Conservation (phyloP, 176 grass and related monocot species). For the Aegilops bicornis region DNA sequence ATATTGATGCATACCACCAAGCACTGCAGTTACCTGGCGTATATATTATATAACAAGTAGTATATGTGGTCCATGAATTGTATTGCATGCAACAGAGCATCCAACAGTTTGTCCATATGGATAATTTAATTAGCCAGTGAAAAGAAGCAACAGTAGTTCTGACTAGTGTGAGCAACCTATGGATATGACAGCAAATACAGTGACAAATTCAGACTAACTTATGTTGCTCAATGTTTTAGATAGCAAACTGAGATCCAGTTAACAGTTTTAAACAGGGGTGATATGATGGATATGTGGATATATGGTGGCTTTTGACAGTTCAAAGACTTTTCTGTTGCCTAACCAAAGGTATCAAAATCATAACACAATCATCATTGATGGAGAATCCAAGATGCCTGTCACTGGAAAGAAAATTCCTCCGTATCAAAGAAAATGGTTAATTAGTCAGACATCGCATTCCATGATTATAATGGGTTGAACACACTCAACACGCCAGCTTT, state of each 20-base stretch:
- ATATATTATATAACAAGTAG: neutral
- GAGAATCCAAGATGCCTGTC: slow-evolving; percentile 38
- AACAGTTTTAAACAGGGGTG: neutral
- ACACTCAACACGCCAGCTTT: neutral
- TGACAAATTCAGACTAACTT: neutral
- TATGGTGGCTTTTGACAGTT: neutral
- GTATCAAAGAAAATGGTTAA: slow-evolving; percentile 28
- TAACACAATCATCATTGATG: slow-evolving; percentile 29
- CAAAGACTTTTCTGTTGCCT: neutral
- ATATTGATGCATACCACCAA: neutral
- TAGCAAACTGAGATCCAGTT: neutral
- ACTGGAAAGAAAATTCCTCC: slow-evolving; percentile 21
- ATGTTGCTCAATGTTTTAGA: neutral
- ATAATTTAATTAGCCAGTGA: neutral
- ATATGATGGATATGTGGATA: slow-evolving; percentile 4
- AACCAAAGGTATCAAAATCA: slow-evolving; percentile 24
- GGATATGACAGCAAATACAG: neutral
- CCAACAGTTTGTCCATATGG: neutral
- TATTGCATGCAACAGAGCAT: neutral
- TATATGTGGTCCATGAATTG: neutral
- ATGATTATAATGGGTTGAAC: neutral
- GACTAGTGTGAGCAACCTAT: neutral
- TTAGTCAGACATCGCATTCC: slow-evolving; percentile 16
- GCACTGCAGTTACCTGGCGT: neutral
- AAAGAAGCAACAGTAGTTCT: neutral